phyloP scores from a whole-genome alignment of 495 filamentous ascomycete genomes.

The Tuber umbilicatum region DNA sequence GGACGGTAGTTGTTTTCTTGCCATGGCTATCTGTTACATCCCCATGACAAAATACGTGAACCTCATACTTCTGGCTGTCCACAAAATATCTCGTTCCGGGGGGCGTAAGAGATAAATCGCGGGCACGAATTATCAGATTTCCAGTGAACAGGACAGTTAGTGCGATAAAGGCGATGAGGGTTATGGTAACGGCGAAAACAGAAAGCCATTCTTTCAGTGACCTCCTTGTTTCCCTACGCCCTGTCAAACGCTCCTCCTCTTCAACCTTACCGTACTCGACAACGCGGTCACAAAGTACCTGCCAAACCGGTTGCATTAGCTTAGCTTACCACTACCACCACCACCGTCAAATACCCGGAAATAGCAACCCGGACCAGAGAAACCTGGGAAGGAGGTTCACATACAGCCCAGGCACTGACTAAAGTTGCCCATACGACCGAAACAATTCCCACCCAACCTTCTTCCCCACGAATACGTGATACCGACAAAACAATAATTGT shows the following conservation, averaged over 20 bases:
- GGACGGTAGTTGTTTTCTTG: constrained; percentile 59
- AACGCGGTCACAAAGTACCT: constrained; percentile 51
- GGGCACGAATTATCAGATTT: constrained; percentile 67
- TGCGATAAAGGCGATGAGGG: constrained; percentile 58
- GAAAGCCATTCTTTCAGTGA: constrained; percentile 75
- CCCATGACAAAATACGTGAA: constrained; percentile 80
- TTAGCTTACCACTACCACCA: neutral
- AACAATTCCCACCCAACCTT: constrained; percentile 82
- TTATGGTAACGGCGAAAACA: constrained; percentile 67
- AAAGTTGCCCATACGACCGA: constrained; percentile 70
- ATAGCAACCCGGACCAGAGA: neutral
- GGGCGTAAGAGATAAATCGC: constrained; percentile 63
- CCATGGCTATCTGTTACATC: constrained; percentile 51
- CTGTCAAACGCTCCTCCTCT: constrained; percentile 88
- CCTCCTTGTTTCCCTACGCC: constrained; percentile 76
- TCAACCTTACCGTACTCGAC: constrained; percentile 86
- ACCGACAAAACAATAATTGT: constrained; percentile 71
- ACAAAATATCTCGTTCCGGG: constrained; percentile 71
- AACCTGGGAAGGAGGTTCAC: constrained; percentile 40
- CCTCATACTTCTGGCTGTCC: constrained; percentile 69
- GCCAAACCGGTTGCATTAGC: neutral
- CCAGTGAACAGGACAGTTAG: constrained; percentile 66
- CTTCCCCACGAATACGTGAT: constrained; percentile 65
- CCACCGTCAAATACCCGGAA: neutral
- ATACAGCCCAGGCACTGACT: constrained; percentile 57